Conservation (phyloP, 192 early-diverging fungal species). For the Gryganskiella cystojenkinii region DNA sequence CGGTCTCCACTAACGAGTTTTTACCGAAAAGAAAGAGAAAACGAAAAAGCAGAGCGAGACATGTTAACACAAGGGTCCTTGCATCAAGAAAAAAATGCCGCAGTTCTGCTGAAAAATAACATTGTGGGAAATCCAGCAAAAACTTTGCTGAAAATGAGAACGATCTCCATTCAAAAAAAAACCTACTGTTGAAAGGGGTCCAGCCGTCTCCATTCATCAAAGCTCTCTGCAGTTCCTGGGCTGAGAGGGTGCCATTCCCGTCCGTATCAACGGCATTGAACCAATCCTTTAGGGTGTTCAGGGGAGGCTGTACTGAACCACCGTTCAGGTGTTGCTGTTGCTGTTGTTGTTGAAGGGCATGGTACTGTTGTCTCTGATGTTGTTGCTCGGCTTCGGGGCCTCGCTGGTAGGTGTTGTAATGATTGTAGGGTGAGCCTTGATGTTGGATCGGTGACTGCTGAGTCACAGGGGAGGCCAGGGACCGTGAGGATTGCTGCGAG, state of each 20-base stretch:
- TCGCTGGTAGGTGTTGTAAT: slow-evolving; percentile 32
- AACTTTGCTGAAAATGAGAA: too few relatives aligned
- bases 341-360: neutral
- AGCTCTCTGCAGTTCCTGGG: slow-evolving; percentile 66
- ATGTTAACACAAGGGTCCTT: too few relatives aligned
- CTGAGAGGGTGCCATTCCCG: slow-evolving; percentile 61
- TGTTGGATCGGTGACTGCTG: slow-evolving; percentile 12
- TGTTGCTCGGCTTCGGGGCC: slow-evolving; percentile 9
- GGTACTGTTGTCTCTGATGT: slow-evolving; percentile 1
- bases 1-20: slow-evolving; percentile 64
- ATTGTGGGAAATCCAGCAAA: too few relatives aligned
- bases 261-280: slow-evolving; percentile 64
- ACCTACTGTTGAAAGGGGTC: slow-evolving; percentile 69
- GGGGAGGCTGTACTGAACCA: slow-evolving; percentile 4
- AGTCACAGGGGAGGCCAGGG: neutral
- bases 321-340: slow-evolving; percentile 2
- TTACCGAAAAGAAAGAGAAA: neutral
- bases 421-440: slow-evolving; percentile 26
- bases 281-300: slow-evolving; percentile 37
- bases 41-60: neutral
- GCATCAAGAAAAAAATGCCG: too few relatives aligned
- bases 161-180: too few relatives aligned
- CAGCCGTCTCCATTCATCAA: slow-evolving; percentile 69
- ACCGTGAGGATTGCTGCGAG: neutral
- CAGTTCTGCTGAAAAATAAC: too few relatives aligned